Evolutionary conservation across 164 flowering plant species (phyloP), one percentile per base, ranked within the genome.

Genomic region (Umbellularia californica): DNA sequence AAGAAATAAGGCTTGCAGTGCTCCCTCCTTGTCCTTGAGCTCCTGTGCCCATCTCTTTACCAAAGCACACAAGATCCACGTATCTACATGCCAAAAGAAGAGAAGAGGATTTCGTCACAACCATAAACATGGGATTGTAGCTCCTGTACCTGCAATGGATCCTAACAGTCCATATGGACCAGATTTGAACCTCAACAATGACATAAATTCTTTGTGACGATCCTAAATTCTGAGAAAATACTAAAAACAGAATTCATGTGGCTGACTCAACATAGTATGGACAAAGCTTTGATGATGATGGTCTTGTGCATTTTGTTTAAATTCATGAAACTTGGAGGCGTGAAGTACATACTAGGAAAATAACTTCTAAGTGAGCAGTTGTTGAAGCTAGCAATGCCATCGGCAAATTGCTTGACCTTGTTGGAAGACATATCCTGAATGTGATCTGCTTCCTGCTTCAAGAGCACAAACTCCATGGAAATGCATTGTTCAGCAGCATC

Each of bases 401-500:
- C 82, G 5, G 70, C 24, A 70, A 95, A 87, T 23, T 82, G 85
- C 81, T 85, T 84, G 65, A 84, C 75, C 5, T 13, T 13, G 79
- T 70, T 80, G 72, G 79, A 86, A 9, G 84, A 76, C 60, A 77
- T n/a, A 69, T 83, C 81, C 66, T 75, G 51, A 47, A 84, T 82
- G 68, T 85, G 87, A 77, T 79, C 79, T 30, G 83, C 79, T 73
- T 83, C 83, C 68, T 81, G 89, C 81, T 91, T 92, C 75, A 95
- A 70, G 69, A 90, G 74, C 23, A 86, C 66, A 79, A 92, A 92
- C 76, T 95, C 97, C 52, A 95, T 81, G 0, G 89, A 80, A 76
- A 92, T 85, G 83, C 88, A 87, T 74, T 84, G 88, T 71, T 89
- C 91, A 1, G 90, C 90, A 28, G 97, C 97, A 77, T 90, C 97